Evolutionary conservation across 495 filamentous ascomycete species (phyloP).

Genomic region (Trichoderma parareesei): DNA sequence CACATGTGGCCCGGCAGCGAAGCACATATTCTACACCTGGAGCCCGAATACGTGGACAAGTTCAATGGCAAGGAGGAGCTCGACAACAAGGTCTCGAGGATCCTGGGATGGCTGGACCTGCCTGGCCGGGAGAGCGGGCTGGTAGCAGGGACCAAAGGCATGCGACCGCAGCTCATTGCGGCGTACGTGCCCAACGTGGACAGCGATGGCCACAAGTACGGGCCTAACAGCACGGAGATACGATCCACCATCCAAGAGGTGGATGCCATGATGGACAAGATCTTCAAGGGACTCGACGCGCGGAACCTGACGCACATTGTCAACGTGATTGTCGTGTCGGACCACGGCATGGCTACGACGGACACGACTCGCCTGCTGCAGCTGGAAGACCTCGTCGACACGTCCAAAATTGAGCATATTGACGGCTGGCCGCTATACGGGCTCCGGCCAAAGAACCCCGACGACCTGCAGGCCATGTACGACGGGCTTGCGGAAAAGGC

Average conservation of each 20-base stretch:
- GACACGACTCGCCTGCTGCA: constrained; percentile 75
- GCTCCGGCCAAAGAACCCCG: constrained; percentile 61
- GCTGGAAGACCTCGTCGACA: constrained; percentile 82
- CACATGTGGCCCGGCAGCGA: constrained; percentile 99
- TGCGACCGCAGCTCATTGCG: constrained; percentile 80
- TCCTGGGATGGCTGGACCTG: constrained; percentile 73
- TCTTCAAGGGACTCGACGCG: constrained; percentile 68
- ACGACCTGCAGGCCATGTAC: constrained; percentile 50
- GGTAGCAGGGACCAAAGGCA: constrained; percentile 21
- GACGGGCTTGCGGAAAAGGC: constrained; percentile 40
- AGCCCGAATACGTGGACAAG: constrained; percentile 71
- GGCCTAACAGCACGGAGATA: constrained; percentile 91
- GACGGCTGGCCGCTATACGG: constrained; percentile 95
- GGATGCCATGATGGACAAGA: constrained; percentile 65
- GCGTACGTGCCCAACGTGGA: constrained; percentile 94
- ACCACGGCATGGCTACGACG: constrained; percentile 97
- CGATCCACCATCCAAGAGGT: constrained; percentile 61
- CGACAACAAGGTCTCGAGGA: constrained; percentile 62
- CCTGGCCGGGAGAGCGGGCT: constrained; percentile 52
- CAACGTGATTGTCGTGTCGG: constrained; percentile 95
- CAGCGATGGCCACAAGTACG: constrained; percentile 72
- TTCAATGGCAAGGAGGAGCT: constrained; percentile 73
- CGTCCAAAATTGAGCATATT: constrained; percentile 63
- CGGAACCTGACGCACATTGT: constrained; percentile 83
- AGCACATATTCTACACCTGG: constrained; percentile 58